These are phyloP conservation scores for Pleurotus citrinopileatus DNA, from an alignment of 768 basidiomycete genomes.

Conservation along the genomic window DNA sequence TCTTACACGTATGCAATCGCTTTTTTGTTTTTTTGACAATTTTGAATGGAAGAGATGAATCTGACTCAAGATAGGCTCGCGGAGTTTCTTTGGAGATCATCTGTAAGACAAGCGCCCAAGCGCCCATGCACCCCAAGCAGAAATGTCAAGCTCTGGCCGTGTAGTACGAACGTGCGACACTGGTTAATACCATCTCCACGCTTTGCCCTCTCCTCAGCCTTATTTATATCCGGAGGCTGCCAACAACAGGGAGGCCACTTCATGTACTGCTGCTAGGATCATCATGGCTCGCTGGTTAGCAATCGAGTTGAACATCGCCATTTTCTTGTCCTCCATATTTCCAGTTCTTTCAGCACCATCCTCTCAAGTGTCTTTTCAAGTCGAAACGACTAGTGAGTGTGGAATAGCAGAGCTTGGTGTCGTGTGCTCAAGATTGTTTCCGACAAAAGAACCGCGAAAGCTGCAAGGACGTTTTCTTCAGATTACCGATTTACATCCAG, in stretches of 20 bases:
- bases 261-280: not conserved
- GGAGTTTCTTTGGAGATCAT: conserved; percentile 1
- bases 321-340: conserved; percentile 17
- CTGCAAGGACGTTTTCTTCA: conserved; percentile 76
- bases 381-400: conserved; percentile 28
- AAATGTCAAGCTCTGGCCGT: conserved; percentile 6
- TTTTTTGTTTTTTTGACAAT: no score
- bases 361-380: conserved; percentile 35
- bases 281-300: conserved; percentile 5
- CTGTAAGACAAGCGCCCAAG: not conserved
- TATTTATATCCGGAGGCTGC: not conserved
- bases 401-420: not conserved
- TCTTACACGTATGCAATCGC: conserved; percentile 6
- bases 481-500: conserved; percentile 80
- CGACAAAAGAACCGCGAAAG: conserved; percentile 39
- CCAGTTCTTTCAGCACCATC: conserved; percentile 36
- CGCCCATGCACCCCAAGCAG: not conserved
- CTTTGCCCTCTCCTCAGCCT: not conserved
- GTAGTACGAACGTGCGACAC: conserved; percentile 10
- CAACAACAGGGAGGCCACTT: not conserved
- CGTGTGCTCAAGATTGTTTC: conserved; percentile 9
- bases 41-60: not conserved
- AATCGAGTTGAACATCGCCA: conserved; percentile 9
- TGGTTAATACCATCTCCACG: conserved; percentile 10
- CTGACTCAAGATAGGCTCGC: not conserved